phyloP scores from a whole-genome alignment of 2,329 filamentous ascomycete genomes.

The Sclerotinia trifoliorum region DNA sequence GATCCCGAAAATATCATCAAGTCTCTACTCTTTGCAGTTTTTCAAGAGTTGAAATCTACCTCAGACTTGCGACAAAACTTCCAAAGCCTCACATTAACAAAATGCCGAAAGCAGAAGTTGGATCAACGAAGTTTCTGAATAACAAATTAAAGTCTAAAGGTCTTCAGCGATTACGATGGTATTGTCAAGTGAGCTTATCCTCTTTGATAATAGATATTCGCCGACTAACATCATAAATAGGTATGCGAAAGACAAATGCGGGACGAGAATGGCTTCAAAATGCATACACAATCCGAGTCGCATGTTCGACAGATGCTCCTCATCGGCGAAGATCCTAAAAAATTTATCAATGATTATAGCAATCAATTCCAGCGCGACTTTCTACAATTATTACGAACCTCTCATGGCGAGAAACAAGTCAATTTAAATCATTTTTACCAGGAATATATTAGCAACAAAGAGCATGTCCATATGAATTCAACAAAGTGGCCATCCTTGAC shows the following conservation, averaged over 20 bases:
- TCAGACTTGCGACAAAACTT: not conserved
- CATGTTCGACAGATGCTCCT: constrained; percentile 88
- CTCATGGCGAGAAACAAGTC: constrained; percentile 87
- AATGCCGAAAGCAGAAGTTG: constrained; percentile 92
- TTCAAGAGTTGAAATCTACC: not conserved
- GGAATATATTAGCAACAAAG: constrained; percentile 82
- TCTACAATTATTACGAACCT: constrained; percentile 70
- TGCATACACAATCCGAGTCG: constrained; percentile 84
- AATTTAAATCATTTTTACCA: constrained; percentile 94
- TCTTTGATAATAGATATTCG: not conserved
- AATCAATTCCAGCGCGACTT: constrained; percentile 82
- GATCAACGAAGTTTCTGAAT: constrained; percentile 83
- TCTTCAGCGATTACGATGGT: constrained; percentile 82
- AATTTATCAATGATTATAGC: constrained; percentile 78
- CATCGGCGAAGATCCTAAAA: constrained; percentile 83
- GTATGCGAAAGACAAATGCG: constrained; percentile 74
- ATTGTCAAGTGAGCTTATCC: constrained; percentile 61
- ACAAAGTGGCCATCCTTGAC: constrained; percentile 86
- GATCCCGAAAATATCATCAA: not conserved
- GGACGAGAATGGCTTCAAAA: constrained; percentile 90
- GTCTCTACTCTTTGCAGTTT: not conserved
- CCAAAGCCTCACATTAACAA: constrained; percentile 41
- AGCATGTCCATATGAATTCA: constrained; percentile 91
- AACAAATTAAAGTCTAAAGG: constrained; percentile 88
- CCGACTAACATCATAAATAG: constrained; percentile 42